Evolutionary conservation across 176 grass and related monocot genomes (phyloP).

Genomic region (Lolium multiflorum): DNA sequence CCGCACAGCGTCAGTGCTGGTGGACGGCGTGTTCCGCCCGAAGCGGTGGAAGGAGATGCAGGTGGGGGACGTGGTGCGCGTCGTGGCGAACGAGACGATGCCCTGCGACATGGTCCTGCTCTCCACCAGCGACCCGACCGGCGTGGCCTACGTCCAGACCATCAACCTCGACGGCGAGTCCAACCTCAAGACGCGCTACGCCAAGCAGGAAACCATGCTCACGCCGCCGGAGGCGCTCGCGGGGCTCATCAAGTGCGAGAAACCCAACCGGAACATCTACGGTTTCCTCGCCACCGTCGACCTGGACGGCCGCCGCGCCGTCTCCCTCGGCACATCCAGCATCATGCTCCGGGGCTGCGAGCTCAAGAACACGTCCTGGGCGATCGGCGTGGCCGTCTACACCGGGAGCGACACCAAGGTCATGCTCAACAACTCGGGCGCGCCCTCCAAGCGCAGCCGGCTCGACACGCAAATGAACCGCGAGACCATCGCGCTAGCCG

Average conservation of each 20-base stretch:
- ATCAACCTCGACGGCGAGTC: conserved; percentile 99
- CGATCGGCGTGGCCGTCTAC: conserved; percentile 81
- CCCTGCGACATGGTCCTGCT: conserved; percentile 97
- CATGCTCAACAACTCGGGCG: conserved; percentile 89
- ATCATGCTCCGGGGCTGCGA: conserved; percentile 90
- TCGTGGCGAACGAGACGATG: conserved; percentile 67
- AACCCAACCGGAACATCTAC: conserved; percentile 92
- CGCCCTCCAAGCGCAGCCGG: conserved; percentile 93
- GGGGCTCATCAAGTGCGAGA: conserved; percentile 78
- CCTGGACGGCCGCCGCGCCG: conserved; percentile 51
- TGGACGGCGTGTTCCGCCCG: conserved; percentile 56
- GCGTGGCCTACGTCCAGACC: conserved; percentile 91
- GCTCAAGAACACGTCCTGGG: conserved; percentile 90
- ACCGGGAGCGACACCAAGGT: conserved; percentile 92
- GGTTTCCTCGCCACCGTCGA: conserved; percentile 86
- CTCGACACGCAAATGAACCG: conserved; percentile 84
- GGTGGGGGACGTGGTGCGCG: conserved; percentile 71
- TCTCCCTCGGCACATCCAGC: conserved; percentile 82
- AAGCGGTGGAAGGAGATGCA: conserved; percentile 78
- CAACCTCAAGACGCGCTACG: conserved; percentile 93
- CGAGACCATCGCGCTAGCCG: conserved; percentile 67
- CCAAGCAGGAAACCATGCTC: conserved; percentile 80
- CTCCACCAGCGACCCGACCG: conserved; percentile 87
- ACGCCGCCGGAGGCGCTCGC: conserved; percentile 43
- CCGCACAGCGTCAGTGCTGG: conserved; percentile 49